Percentiles rank a stretch among this genome's conserved stretches.
These are phyloP conservation scores for Cardiospermum halicacabum DNA, from an alignment of 345 rosid genomes.

Conservation along the genomic window DNA sequence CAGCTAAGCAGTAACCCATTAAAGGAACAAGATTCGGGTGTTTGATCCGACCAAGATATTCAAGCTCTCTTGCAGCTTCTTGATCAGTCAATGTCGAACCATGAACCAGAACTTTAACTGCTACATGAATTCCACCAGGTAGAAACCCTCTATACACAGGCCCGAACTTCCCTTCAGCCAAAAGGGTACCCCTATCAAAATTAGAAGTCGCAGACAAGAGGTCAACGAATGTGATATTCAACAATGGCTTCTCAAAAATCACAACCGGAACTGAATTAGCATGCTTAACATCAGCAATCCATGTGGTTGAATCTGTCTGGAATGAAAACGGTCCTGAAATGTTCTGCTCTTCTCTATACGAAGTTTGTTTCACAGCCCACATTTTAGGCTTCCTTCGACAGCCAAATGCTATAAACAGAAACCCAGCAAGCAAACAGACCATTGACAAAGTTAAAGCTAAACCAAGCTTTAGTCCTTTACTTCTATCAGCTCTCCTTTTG, in stretches of 20 bases:
- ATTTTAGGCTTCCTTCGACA: slow-evolving; percentile 47
- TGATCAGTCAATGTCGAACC: slow-evolving; percentile 86
- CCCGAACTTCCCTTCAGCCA: slow-evolving; percentile 92
- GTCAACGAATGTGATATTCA: slow-evolving; percentile 80
- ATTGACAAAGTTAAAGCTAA: slow-evolving; percentile 61
- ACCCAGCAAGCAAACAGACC: slow-evolving; percentile 55
- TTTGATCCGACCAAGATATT: slow-evolving; percentile 79
- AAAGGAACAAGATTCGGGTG: slow-evolving; percentile 90
- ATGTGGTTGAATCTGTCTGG: slow-evolving; percentile 86
- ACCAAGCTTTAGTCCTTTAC: slow-evolving; percentile 56
- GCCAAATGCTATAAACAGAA: slow-evolving; percentile 65
- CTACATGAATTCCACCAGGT: slow-evolving; percentile 93
- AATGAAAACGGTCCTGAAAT: slow-evolving; percentile 86
- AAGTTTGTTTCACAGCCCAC: slow-evolving; percentile 57
- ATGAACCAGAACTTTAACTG: slow-evolving; percentile 84
- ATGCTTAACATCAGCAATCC: slow-evolving; percentile 95
- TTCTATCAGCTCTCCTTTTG: slow-evolving; percentile 35
- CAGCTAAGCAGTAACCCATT: slow-evolving; percentile 86
- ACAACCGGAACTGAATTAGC: slow-evolving; percentile 68
- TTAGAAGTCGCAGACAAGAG: slow-evolving; percentile 81
- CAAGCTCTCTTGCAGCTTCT: slow-evolving; percentile 89
- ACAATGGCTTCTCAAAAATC: slow-evolving; percentile 85
- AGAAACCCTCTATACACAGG: slow-evolving; percentile 89
- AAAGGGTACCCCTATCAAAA: slow-evolving; percentile 79
- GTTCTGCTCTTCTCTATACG: slow-evolving; percentile 65